These are phyloP conservation scores for Cadophora gregata DNA, from an alignment of 2,329 filamentous ascomycete genomes.

Conservation along the genomic window DNA sequence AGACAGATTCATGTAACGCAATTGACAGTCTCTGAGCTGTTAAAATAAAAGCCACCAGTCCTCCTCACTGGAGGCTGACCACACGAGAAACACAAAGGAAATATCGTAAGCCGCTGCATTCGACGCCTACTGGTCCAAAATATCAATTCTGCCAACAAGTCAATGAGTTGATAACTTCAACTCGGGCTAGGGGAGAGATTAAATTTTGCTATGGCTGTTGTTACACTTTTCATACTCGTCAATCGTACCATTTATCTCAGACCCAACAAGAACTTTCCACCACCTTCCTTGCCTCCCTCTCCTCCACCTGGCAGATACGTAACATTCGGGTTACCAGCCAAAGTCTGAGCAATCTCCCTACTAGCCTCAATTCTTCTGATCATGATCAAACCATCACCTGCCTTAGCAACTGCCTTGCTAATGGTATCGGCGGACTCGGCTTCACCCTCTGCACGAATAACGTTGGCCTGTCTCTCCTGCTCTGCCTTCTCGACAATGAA, in stretches of 20 bases:
- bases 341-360: constrained; percentile 90
- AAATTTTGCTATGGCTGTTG: constrained; percentile 38
- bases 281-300: constrained; percentile 59
- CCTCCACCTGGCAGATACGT: constrained; percentile 87
- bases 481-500: constrained; percentile 99
- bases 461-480: constrained; percentile 98
- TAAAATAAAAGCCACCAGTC: not conserved
- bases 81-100: not conserved
- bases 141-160: not conserved
- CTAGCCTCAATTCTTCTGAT: constrained; percentile 97
- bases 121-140: not conserved
- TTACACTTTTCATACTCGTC: constrained; percentile 32
- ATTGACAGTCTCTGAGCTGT: not conserved
- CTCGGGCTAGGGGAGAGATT: constrained; percentile 33
- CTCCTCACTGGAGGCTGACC: not conserved
- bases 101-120: not conserved
- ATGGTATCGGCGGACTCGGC: constrained; percentile 97
- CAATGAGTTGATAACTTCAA: constrained; percentile 12
- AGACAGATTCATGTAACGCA: not conserved
- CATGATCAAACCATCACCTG: constrained; percentile 90
- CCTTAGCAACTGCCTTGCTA: constrained; percentile 89
- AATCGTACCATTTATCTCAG: constrained; percentile 52
- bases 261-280: constrained; percentile 69
- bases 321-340: constrained; percentile 92
- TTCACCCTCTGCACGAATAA: constrained; percentile 97